Evolutionary conservation across 2,329 filamentous ascomycete genomes (phyloP).

Genomic region (Epichloe uncinata): DNA sequence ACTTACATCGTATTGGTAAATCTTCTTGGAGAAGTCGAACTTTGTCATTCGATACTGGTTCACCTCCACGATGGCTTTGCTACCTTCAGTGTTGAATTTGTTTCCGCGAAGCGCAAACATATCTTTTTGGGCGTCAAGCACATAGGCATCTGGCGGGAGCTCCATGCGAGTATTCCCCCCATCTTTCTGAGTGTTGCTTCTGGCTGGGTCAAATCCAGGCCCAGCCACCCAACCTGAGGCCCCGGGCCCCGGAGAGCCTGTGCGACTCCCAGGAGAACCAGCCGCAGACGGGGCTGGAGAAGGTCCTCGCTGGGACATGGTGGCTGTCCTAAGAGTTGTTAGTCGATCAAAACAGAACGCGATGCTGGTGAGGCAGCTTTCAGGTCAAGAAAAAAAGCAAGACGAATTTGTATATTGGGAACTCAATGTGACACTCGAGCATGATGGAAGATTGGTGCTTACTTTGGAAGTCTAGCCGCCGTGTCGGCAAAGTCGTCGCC

Average conservation of each 20-base stretch:
- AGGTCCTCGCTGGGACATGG: slow-evolving; percentile 23
- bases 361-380: background rate
- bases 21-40: slow-evolving; percentile 41
- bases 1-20: slow-evolving; percentile 80
- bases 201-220: slow-evolving; percentile 32
- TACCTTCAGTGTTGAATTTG: slow-evolving; percentile 43
- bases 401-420: too few relatives aligned
- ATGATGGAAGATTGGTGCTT: background rate
- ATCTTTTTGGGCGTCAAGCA: slow-evolving; percentile 20
- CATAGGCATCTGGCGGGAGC: slow-evolving; percentile 43
- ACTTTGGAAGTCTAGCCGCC: background rate
- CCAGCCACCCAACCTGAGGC: slow-evolving; percentile 14
- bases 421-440: too few relatives aligned
- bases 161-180: slow-evolving; percentile 36
- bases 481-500: background rate
- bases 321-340: background rate
- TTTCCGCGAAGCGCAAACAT: slow-evolving; percentile 21
- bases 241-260: background rate
- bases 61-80: slow-evolving; percentile 40
- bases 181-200: slow-evolving; percentile 13
- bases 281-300: slow-evolving; percentile 11
- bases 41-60: slow-evolving; percentile 63
- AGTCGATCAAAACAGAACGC: background rate
- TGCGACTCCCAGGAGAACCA: background rate
- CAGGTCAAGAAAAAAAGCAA: background rate